phyloP scores from a whole-genome alignment of 768 basidiomycete genomes.

The Lactarius indigo region DNA sequence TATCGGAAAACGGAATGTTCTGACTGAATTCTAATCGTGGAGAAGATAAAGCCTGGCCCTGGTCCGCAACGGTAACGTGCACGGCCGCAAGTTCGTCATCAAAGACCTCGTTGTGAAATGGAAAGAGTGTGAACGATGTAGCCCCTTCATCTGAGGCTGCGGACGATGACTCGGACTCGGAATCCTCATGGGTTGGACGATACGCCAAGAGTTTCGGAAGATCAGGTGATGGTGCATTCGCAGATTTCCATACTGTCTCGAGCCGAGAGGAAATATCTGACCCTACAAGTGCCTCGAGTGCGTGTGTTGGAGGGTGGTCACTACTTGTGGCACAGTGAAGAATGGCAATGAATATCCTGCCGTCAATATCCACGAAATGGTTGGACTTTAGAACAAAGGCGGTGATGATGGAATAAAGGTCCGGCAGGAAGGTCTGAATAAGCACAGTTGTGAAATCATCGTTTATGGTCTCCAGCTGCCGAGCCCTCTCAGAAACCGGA shows the following conservation, averaged over 20 bases:
- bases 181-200: neutral
- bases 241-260: conserved; percentile 28
- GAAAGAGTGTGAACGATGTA: conserved; percentile 30
- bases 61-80: conserved; percentile 29
- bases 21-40: conserved; percentile 39
- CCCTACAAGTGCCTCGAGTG: conserved; percentile 31
- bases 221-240: conserved; percentile 26
- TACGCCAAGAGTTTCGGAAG: conserved; percentile 30
- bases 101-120: conserved; percentile 41
- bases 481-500: conserved; percentile 25
- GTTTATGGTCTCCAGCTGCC: conserved; percentile 29
- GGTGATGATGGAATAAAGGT: conserved; percentile 34
- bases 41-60: conserved; percentile 12
- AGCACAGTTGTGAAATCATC: conserved; percentile 35
- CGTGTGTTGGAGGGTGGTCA: conserved; percentile 17
- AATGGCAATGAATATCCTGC: conserved; percentile 46
- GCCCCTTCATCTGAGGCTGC: conserved; percentile 23
- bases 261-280: conserved; percentile 29
- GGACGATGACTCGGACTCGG: conserved; percentile 1
- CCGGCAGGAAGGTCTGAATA: conserved; percentile 39
- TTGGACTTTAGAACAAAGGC: conserved; percentile 24
- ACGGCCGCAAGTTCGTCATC: conserved; percentile 40
- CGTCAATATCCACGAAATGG: conserved; percentile 48
- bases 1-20: conserved; percentile 45
- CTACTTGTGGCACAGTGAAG: conserved; percentile 37